Evolutionary conservation across 176 grass and related monocot species (phyloP).

Genomic region (Eragrostis nindensis): DNA sequence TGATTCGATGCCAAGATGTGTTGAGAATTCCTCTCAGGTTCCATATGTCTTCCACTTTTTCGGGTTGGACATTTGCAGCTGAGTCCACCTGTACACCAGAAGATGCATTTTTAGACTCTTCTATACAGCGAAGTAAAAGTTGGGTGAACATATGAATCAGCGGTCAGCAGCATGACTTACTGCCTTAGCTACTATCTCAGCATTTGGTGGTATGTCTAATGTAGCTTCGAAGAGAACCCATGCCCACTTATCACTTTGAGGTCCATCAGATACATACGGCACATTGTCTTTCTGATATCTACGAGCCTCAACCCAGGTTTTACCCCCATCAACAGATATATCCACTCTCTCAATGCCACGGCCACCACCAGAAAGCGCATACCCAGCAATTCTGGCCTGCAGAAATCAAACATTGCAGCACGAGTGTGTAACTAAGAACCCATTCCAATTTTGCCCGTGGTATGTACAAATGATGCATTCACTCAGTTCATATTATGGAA

Average conservation of each 20-base stretch:
- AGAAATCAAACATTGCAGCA: background rate
- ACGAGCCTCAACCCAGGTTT: conserved; percentile 75
- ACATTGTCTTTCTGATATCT: conserved; percentile 66
- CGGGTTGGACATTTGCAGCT: conserved; percentile 74
- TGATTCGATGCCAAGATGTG: conserved; percentile 85
- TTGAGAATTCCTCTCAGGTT: conserved; percentile 97
- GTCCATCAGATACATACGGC: conserved; percentile 68
- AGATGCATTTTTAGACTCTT: conserved; percentile 36
- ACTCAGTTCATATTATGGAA: conserved; percentile 21
- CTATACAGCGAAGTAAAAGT: background rate
- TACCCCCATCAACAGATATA: conserved; percentile 79
- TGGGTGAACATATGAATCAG: background rate
- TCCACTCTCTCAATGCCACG: conserved; percentile 88
- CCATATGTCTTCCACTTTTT: conserved; percentile 81
- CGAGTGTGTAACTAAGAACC: background rate
- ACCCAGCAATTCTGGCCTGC: conserved; percentile 77
- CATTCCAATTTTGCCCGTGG: conserved; percentile 8
- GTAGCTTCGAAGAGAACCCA: conserved; percentile 89
- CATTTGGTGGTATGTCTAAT: conserved; percentile 56
- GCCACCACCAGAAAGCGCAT: conserved; percentile 88
- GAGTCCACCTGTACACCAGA: conserved; percentile 65
- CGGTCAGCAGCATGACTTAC: conserved; percentile 35
- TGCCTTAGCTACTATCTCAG: conserved; percentile 84
- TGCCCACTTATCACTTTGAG: conserved; percentile 79
- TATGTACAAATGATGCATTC: background rate